Evolutionary conservation across 352 stramenopile species (phyloP).

Genomic region (Pythium folliculosum): DNA sequence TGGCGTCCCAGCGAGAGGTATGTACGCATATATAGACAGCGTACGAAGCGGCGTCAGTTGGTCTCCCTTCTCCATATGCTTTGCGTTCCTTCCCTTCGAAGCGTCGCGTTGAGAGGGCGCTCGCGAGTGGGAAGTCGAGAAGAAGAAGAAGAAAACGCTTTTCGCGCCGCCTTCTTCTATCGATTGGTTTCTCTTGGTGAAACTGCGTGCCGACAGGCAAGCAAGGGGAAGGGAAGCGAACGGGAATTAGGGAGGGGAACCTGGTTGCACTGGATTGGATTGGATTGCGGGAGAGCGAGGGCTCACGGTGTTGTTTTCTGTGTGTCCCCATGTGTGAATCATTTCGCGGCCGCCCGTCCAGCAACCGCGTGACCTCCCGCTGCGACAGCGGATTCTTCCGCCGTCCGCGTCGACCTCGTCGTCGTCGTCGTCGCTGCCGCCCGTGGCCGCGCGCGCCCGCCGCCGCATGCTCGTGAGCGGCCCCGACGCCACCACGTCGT

Average conservation of each 20-base stretch:
- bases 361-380: not conserved
- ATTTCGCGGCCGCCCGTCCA: not conserved
- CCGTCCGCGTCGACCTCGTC: not conserved
- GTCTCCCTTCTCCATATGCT: too few species aligned
- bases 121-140: not conserved
- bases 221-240: too few species aligned
- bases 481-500: not conserved
- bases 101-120: not conserved
- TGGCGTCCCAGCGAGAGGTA: not conserved
- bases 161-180: constrained; percentile 1
- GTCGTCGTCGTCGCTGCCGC: not conserved
- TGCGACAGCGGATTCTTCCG: constrained; percentile 4
- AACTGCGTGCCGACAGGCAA: not conserved
- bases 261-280: not conserved
- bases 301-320: not conserved
- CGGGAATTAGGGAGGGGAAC: too few species aligned
- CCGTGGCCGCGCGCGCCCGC: constrained; percentile 1
- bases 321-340: not conserved
- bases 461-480: constrained; percentile 6
- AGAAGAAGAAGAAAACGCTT: not conserved
- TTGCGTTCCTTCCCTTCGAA: not conserved
- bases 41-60: not conserved
- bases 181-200: not conserved
- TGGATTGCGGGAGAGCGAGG: not conserved
- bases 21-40: not conserved